Base-by-base conservation (phyloP, 371 early-diverging fungal species). In the Rhizopus stolonifer region DNA sequence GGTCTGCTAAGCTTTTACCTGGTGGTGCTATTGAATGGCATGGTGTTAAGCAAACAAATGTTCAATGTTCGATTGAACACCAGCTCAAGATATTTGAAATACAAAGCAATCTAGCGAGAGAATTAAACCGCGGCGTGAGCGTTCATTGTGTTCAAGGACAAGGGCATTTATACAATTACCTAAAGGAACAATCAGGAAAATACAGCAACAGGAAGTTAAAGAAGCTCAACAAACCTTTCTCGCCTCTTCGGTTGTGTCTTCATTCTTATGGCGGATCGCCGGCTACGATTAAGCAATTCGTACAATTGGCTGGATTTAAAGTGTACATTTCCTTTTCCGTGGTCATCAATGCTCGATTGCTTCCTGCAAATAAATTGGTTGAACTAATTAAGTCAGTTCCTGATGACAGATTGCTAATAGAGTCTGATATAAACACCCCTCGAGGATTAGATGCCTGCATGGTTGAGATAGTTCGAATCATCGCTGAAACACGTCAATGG, bases 241-340 rank as follows among this genome's bases (percentile, higher is more conserved):
- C 66, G 6, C 45, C 55, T 29, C 26, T 69, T 3, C 67, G 76
- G 2, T 72, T 95, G 24, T 91, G 91, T 68, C 66, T 93, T 39
- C 96, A 95, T 61, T 94, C 94, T 9, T 95, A 79, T 61, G 84
- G 86, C 3, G 95, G 92, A 9, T 87, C 91, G 18, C 68, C 84
- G 14, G 93, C 89, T 49, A 79, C 86, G 11, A 57, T 86, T n/a
- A 73, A 78, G 29, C 72, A 80, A 14, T 84, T 94, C 40, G 31
- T 84, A 1, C 69, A 77, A n/a, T 61, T 85, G 2, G 61, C 62
- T 11, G 61, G 65, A 0, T 69, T 52, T 39, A 44, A 44, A 0
- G 47, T 77, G 0, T 92, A 84, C 57, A 83, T 90, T 32, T 83
- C 84, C 1, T 90, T 82, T 57, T 86, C 86, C 0, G 68, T 77